These are phyloP conservation scores for Ceratocystis huliohia DNA, from an alignment of 2,329 filamentous ascomycete species.

Conservation along the genomic window DNA sequence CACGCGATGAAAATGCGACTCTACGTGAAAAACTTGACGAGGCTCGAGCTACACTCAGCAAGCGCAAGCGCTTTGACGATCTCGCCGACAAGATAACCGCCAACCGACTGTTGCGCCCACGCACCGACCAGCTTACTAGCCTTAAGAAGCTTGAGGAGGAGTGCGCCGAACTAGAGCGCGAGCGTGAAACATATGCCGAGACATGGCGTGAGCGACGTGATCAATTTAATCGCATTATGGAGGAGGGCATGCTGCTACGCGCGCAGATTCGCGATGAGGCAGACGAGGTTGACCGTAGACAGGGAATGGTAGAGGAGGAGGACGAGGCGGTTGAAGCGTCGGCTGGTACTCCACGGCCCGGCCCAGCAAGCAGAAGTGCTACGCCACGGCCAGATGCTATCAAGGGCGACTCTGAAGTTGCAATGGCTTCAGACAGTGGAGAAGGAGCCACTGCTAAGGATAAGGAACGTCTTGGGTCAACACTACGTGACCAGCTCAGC, in stretches of 20 bases:
- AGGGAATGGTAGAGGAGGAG: slow-evolving; percentile 62
- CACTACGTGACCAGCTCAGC: slow-evolving; percentile 12
- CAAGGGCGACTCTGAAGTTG: slow-evolving; percentile 29
- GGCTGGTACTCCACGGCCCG: slow-evolving; percentile 38
- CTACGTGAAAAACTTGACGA: slow-evolving; percentile 64
- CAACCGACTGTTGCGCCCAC: slow-evolving; percentile 63
- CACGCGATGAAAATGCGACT: slow-evolving; percentile 60
- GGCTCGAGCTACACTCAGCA: slow-evolving; percentile 59
- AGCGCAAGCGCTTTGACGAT: slow-evolving; percentile 77
- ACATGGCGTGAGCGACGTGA: slow-evolving; percentile 77
- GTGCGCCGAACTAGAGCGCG: slow-evolving; percentile 72
- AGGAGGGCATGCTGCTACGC: slow-evolving; percentile 77
- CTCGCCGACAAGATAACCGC: slow-evolving; percentile 75
- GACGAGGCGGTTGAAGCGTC: slow-evolving; percentile 45
- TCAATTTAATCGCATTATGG: slow-evolving; percentile 79
- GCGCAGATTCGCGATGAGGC: slow-evolving; percentile 87
- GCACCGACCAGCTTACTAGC: slow-evolving; percentile 70
- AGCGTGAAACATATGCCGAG: slow-evolving; percentile 66
- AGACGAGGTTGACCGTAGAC: slow-evolving; percentile 78
- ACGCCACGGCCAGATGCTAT: slow-evolving; percentile 12
- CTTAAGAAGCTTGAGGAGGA: slow-evolving; percentile 76
- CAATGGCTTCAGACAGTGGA: slow-evolving; percentile 22
- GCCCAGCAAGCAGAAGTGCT: slow-evolving; percentile 33
- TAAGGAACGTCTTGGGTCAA: slow-evolving; percentile 13
- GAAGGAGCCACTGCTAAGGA: background rate